Base-by-base conservation (phyloP, 2,329 filamentous ascomycete genomes). In the Thermothelomyces thermophilus region DNA sequence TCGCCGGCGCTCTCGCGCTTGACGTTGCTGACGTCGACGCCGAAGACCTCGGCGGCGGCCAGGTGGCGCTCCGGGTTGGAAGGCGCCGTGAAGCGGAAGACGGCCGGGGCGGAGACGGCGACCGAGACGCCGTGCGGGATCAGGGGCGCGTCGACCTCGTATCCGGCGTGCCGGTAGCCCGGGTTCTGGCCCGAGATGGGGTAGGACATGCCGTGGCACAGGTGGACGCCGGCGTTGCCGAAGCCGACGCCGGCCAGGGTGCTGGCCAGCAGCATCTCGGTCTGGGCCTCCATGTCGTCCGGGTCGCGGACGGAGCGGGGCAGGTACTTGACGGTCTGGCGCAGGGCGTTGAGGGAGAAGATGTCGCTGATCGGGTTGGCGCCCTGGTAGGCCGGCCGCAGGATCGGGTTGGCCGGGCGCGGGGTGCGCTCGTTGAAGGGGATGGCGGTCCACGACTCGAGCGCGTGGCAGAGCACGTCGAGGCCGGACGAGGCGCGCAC, bases 341-440 rank as follows among this genome's bases (percentile, higher is more conserved):
- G 77, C 5, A 98, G 77, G 0, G 93, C 90, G 60, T 87, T 84
- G 17, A 98, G 76, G 3, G 88, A 94, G 73, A 98, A 98, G 58
- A 98, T 91, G 65, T 98, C 93, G 37, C 87, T 94, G 60, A 98
- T 98, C 2, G 93, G 93, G 66, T 98, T 98, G 6, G 93, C 90
- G 35, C 93, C 93, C 68, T 98, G 93, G 65, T 98, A 98, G 0
- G 93, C 90, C 0, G 93, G 93, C 3, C 93, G 79, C 53, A 91
- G 77, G 59, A 98, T 87, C 0, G 94, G 93, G 66, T 98, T 97
- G 3, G 80, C 70, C 0, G 94, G 94, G 2, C 91, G 77, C 0
- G 93, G 93, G 0, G 76, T 81, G 44, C 93, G 83, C 73, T 95
- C 86, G 60, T 87, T 77, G 72, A 89, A 98, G 0, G 94, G 94